Evolutionary conservation across 306 rosid genomes (phyloP).

Genomic region (Castanospermum australe): DNA sequence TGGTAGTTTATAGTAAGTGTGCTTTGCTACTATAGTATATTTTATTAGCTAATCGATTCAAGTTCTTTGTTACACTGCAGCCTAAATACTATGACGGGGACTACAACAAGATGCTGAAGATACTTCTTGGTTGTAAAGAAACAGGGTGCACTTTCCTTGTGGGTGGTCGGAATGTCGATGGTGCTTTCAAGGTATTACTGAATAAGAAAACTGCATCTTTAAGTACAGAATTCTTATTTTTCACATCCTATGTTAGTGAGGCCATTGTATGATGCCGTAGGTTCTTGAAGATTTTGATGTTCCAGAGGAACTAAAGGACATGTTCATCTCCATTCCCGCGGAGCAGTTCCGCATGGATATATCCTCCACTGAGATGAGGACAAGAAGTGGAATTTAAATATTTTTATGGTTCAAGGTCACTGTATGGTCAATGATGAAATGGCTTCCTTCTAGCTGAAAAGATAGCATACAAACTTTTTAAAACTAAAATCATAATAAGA

Average conservation of each 20-base stretch:
- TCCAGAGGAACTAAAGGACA: constrained; percentile 73
- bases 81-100: constrained; percentile 87
- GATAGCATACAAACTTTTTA: no score
- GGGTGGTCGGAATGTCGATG: constrained; percentile 78
- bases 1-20: no score
- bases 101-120: constrained; percentile 70
- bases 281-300: constrained; percentile 79
- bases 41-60: not conserved
- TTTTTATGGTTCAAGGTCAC: not conserved
- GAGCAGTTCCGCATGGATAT: constrained; percentile 81
- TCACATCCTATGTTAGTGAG: constrained; percentile 1
- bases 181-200: constrained; percentile 69
- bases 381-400: constrained; percentile 51
- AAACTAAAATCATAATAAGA: no score
- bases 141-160: constrained; percentile 81
- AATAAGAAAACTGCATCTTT: constrained; percentile 2
- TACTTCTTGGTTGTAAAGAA: constrained; percentile 63
- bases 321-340: constrained; percentile 76
- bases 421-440: not conserved
- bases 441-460: not conserved
- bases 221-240: not conserved
- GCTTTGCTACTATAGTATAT: not conserved
- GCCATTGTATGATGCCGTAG: constrained; percentile 36
- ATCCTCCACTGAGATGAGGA: constrained; percentile 82
- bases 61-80: constrained; percentile 39